Base-by-base conservation (phyloP, 257 asterid species). In the Fraxinus pennsylvanica region DNA sequence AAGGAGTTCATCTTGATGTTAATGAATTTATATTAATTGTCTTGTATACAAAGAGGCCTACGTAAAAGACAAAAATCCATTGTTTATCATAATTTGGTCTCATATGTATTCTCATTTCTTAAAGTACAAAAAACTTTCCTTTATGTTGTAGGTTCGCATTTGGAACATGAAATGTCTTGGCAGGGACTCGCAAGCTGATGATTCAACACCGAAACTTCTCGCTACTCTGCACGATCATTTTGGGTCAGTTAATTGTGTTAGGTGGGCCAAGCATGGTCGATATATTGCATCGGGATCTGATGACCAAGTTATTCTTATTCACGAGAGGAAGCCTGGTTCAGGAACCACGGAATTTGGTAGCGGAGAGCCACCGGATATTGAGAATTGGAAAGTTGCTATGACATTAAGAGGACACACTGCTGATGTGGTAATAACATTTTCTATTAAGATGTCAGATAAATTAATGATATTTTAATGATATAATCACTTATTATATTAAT, bases 401-500 rank as follows among this genome's bases (percentile, higher is more conserved):
- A 93, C 99, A 75, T 81, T 95, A 89, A 89, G 99, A 84, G 99
- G 99, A 75, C 99, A 95, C 93, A 93, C 98, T 38, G 98, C 99
- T 0, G 99, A 95, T 45, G 99, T 95, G 99, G 99, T 95, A 95
- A 91, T 88, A 69, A 22, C 66, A 33, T 41, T 21, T 72, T 73
- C 30, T 8, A 33, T 77, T 15, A 33, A 73, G 67, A 78, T 74
- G 27, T 68, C 57, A 14, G n/a, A 47, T 47, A 47, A 47, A 47
- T 47, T 15, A 14, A 47, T 47, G 21, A 14, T 14, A n/a, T 47
- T 47, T 43, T 15, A 14, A 47, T 47, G 21, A 14, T 14, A n/a
- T 47, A 14, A 12, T 66, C 25, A 68, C 36, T 32, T 65, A 14
- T 19, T 21, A 38, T 71, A 43, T 73, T 76, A 79, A 36, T 78